Percentiles rank a stretch among this genome's conserved stretches.
Conservation (phyloP, 2,329 filamentous ascomycete species). For the Boeremia lycopersici region DNA sequence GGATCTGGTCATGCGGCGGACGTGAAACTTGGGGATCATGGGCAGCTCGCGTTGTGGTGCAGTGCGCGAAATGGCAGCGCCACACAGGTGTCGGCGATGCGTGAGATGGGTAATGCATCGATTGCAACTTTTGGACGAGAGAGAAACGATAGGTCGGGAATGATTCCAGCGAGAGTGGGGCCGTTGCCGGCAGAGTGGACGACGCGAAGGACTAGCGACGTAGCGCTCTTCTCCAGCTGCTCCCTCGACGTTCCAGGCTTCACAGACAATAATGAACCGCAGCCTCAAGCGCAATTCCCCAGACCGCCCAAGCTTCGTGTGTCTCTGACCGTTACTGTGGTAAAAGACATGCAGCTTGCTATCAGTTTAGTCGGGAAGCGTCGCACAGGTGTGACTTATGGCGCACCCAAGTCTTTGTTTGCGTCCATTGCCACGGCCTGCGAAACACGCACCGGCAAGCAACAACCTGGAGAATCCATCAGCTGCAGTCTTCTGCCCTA, state of each 20-base stretch:
- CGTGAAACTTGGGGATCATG: slow-evolving; percentile 2
- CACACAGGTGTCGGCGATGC: not conserved
- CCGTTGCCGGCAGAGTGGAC: not conserved
- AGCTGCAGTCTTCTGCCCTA: not conserved
- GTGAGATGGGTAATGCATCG: slow-evolving; percentile 1
- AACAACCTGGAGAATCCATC: not conserved
- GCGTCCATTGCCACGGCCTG: not conserved
- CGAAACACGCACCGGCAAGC: not conserved
- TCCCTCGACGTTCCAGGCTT: not conserved
- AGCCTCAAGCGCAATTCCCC: not conserved
- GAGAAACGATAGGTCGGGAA: not conserved
- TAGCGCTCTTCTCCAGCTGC: slow-evolving; percentile 8
- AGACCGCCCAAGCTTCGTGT: not conserved
- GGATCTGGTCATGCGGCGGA: slow-evolving; percentile 4
- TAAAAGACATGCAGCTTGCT: not conserved
- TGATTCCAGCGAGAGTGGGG: not conserved
- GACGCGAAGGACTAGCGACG: not conserved
- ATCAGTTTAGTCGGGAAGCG: not conserved
- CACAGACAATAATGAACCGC: not conserved
- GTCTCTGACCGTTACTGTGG: not conserved
- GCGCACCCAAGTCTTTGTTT: not conserved
- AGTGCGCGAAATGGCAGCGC: not conserved
- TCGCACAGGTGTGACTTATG: slow-evolving; percentile 2
- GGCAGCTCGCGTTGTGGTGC: not conserved
- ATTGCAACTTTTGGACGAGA: not conserved